phyloP scores from a whole-genome alignment of 345 rosid genomes.

The Cardamine chenopodiifolia region DNA sequence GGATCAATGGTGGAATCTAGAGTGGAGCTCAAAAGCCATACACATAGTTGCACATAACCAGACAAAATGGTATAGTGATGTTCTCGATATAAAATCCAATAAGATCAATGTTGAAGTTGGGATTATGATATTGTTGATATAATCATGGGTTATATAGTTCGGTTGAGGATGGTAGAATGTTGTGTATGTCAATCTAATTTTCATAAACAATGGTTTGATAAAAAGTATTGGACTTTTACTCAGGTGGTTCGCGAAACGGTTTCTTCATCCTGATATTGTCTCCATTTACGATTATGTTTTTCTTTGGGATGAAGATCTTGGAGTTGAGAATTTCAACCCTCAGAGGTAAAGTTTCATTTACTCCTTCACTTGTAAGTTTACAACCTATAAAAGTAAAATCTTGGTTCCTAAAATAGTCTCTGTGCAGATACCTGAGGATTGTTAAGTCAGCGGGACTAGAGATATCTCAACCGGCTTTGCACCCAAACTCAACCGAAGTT shows the following conservation, averaged over 20 bases:
- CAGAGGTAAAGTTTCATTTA: constrained; percentile 47
- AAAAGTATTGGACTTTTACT: not conserved
- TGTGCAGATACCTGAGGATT: constrained; percentile 70
- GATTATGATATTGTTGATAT: not conserved
- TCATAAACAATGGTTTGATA: not conserved
- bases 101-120: not conserved
- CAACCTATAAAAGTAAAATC: not conserved
- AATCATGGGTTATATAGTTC: not conserved
- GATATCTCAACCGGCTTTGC: constrained; percentile 98
- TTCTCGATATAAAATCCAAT: not conserved
- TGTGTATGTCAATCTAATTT: not conserved
- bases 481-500: constrained; percentile 90
- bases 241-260: constrained; percentile 99
- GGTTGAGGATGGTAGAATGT: not conserved
- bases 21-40: constrained; percentile 75
- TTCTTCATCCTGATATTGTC: constrained; percentile 90
- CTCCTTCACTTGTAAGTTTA: not conserved
- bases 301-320: constrained; percentile 99
- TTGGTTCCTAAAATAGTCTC: constrained; percentile 27
- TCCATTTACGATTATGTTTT: constrained; percentile 83
- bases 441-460: constrained; percentile 80
- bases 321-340: constrained; percentile 79
- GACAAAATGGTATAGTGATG: constrained; percentile 71
- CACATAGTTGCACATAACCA: constrained; percentile 95
- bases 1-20: constrained; percentile 82